Percentiles rank a stretch among this genome's conserved stretches.
These are phyloP conservation scores for Pseudogymnoascus sp. DNA, from an alignment of 2,329 filamentous ascomycete genomes.

Conservation along the genomic window DNA sequence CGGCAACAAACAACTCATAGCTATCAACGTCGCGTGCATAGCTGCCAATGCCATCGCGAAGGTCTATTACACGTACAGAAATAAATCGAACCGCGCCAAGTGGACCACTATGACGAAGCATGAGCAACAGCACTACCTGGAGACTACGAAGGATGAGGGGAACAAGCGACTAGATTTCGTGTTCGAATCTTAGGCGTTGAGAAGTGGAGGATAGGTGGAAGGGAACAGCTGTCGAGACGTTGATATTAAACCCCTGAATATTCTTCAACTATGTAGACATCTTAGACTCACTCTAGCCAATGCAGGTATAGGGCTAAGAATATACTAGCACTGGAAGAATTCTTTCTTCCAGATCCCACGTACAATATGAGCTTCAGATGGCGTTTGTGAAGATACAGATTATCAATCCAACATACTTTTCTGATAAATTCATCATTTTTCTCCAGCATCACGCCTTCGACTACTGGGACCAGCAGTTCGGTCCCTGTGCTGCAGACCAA, in stretches of 20 bases:
- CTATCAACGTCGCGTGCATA: slow-evolving; percentile 29
- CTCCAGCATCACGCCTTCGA: background rate
- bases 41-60: slow-evolving; percentile 32
- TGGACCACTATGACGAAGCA: slow-evolving; percentile 25
- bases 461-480: background rate
- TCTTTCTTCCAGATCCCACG: background rate
- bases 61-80: slow-evolving; percentile 35
- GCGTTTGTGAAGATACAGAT: background rate
- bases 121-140: slow-evolving; percentile 38
- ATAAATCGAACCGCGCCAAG: slow-evolving; percentile 23
- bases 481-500: background rate
- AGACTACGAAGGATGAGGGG: slow-evolving; percentile 31
- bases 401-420: background rate
- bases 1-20: slow-evolving; percentile 33
- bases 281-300: too few relatives aligned
- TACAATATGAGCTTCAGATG: background rate
- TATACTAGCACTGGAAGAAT: too few relatives aligned
- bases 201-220: background rate
- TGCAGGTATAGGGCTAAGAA: too few relatives aligned
- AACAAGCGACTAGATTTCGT: slow-evolving; percentile 30
- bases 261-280: too few relatives aligned
- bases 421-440: background rate
- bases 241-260: background rate
- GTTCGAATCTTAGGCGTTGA: slow-evolving; percentile 14
- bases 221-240: background rate